Evolutionary conservation across 148 eudicot species (phyloP).

Genomic region (Pharnaceum exiguum): DNA sequence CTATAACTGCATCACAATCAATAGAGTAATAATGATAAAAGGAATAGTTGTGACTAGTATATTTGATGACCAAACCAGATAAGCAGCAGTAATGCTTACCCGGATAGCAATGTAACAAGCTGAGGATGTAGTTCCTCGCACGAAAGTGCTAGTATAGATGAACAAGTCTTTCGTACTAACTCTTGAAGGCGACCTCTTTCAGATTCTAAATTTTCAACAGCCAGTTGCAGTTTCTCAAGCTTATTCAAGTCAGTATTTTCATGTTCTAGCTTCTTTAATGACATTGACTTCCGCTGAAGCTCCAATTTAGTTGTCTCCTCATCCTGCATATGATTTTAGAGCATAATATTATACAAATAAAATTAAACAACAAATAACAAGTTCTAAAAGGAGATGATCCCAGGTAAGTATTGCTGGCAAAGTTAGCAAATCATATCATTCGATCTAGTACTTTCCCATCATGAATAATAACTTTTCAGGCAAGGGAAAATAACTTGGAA

Average conservation of each 20-base stretch:
- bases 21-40: background rate
- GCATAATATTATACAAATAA: no score
- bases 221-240: conserved; percentile 48
- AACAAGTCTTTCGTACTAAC: conserved; percentile 37
- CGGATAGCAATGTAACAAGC: conserved; percentile 54
- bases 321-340: conserved; percentile 45
- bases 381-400: no score
- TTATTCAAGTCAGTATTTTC: conserved; percentile 53
- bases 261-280: conserved; percentile 43
- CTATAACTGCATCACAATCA: background rate
- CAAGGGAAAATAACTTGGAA: no score
- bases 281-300: conserved; percentile 42
- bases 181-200: conserved; percentile 45
- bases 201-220: conserved; percentile 50
- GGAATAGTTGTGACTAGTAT: background rate
- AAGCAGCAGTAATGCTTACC: conserved; percentile 29
- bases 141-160: conserved; percentile 40
- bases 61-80: background rate
- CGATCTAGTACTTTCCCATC: no score
- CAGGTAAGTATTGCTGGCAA: no score
- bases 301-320: conserved; percentile 58
- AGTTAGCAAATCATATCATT: no score
- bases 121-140: conserved; percentile 72
- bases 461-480: no score
- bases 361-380: conserved; percentile 2